phyloP scores from a whole-genome alignment of 306 rosid genomes.

The Quercus bicolor region DNA sequence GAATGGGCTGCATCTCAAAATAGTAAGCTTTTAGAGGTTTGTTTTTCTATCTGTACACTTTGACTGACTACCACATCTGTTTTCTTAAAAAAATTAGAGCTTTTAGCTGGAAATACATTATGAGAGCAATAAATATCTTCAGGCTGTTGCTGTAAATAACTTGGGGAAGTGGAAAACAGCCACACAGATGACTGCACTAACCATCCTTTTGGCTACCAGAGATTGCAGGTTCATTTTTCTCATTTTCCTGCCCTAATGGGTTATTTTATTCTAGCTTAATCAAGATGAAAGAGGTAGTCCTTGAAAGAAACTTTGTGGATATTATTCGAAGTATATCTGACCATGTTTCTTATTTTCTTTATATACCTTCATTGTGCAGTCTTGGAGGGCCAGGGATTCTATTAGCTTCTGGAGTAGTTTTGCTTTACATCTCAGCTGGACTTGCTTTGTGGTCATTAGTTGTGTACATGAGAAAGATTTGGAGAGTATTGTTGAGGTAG shows the following conservation, averaged over 20 bases:
- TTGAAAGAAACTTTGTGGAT: not conserved
- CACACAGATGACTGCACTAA: constrained; percentile 84
- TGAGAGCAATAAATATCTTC: constrained; percentile 6
- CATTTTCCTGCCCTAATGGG: not conserved
- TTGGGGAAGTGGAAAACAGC: constrained; percentile 99
- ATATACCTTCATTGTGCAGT: constrained; percentile 35
- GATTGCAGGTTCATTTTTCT: constrained; percentile 63
- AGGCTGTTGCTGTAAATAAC: constrained; percentile 99
- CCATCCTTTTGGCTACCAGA: constrained; percentile 85
- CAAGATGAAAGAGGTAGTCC: constrained; percentile 2
- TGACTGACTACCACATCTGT: constrained; percentile 9
- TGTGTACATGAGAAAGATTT: constrained; percentile 83
- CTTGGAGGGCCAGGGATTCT: constrained; percentile 65
- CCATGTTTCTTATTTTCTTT: not conserved
- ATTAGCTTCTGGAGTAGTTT: constrained; percentile 66
- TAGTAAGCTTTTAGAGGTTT: constrained; percentile 82
- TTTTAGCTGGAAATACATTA: not conserved
- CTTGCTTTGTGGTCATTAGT: constrained; percentile 92
- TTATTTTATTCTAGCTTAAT: constrained; percentile 8
- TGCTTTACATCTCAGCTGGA: constrained; percentile 93
- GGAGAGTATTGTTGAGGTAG: constrained; percentile 74
- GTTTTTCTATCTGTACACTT: constrained; percentile 25
- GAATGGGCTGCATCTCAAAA: constrained; percentile 99
- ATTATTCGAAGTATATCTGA: constrained; percentile 21
- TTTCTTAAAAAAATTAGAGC: not conserved